Base-by-base conservation (phyloP, 768 basidiomycete species). In the Leccinum variicolor region DNA sequence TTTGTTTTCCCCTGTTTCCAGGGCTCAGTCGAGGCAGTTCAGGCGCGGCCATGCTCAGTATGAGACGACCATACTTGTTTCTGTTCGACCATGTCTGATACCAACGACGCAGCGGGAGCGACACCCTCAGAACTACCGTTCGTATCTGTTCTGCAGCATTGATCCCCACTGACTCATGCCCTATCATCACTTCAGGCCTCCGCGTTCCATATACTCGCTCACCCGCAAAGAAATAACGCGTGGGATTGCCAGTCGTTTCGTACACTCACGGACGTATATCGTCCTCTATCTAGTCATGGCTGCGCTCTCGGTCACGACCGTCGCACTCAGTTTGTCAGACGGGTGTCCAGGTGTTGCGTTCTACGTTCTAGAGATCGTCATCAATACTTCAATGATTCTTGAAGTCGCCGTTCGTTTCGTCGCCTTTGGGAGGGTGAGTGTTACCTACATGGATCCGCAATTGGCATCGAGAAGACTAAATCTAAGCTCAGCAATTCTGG, bases 361-460 rank as follows among this genome's bases (percentile, higher is more conserved):
- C 75, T 97, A 92, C 73, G 74, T 95, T 28, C 79, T 97, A 64
- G 94, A 97, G 74, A 73, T 96, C 47, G 85, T 96, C 69, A 84
- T 96, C 72, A 95, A 96, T 68, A 80, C 82, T 0, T 80, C 91
- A 10, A 96, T 98, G 95, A 98, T 98, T 58, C 71, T 89, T 25
- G 97, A 99, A 77, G 97, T 99, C 17, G 81, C 80, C 1, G 90
- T 96, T 58, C 85, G 97, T 41, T 89, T 98, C 69, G 78, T 98
- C 57, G 97, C 97, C 2, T 90, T 97, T 66, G 96, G 96, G 59
- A 83, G 84, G 73, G 96, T 98, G 66, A 67, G 92, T 78, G 15
- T 41, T 29, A 26, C 23, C 21, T 15, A 7, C 10, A 28, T 6
- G 47, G 28, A 14, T 54, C 28, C n/a, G n/a, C 43, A 4, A 34